Conservation (phyloP, 2,329 filamentous ascomycete species). For the Teratosphaeria gauchensis region DNA sequence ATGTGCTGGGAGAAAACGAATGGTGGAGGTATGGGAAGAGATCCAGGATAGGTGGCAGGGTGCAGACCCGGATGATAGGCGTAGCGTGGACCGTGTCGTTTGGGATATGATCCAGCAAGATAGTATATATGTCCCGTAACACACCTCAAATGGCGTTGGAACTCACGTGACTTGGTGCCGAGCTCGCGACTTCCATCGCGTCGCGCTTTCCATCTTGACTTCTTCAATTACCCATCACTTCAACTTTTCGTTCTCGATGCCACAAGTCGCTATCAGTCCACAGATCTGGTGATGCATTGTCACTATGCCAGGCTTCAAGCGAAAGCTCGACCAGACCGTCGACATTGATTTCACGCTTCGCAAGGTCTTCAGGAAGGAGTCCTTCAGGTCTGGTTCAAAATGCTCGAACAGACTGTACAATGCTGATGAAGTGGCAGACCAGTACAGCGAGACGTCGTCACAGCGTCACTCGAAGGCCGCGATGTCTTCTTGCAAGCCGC, state of each 20-base stretch:
- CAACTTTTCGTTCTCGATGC: not conserved
- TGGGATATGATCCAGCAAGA: not conserved
- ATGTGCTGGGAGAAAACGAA: slow-evolving; percentile 43
- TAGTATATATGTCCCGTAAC: not conserved
- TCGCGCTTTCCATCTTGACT: not conserved
- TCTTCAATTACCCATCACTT: not conserved
- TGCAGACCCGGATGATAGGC: not conserved
- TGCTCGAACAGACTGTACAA: not conserved
- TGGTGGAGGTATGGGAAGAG: slow-evolving; percentile 47
- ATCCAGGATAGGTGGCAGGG: slow-evolving; percentile 30
- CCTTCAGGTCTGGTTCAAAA: slow-evolving; percentile 20
- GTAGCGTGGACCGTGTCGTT: not conserved
- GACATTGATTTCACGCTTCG: slow-evolving; percentile 30
- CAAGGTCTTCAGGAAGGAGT: slow-evolving; percentile 25
- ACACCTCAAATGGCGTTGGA: not conserved
- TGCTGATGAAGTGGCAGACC: slow-evolving; percentile 45
- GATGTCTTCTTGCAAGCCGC: slow-evolving; percentile 93
- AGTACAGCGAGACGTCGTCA: slow-evolving; percentile 78
- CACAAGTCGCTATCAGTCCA: not conserved
- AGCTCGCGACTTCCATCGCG: not conserved
- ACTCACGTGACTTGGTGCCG: not conserved
- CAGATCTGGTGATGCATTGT: not conserved
- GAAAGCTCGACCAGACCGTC: slow-evolving; percentile 19
- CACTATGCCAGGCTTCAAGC: slow-evolving; percentile 17
- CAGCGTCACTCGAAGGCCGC: slow-evolving; percentile 66